Base-by-base conservation (phyloP, 169 alveolate genomes). In the Plasmodium sp. region DNA sequence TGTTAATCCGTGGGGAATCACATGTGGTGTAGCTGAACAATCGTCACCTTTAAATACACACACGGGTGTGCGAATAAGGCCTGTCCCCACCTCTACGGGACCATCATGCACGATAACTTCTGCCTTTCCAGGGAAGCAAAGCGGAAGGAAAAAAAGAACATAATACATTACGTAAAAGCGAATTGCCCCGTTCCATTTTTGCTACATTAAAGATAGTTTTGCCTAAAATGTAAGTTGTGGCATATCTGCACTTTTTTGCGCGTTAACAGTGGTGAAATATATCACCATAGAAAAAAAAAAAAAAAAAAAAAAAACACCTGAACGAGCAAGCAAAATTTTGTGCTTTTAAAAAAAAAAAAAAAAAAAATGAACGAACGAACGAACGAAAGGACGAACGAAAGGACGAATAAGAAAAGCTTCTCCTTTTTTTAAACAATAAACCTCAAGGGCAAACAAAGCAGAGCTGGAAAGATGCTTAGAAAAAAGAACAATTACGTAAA, bases 221-320 rank as follows among this genome's bases (percentile, higher is more conserved):
- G 56, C 77, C 39, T 67, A 43, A 45, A 80, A 43, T 43, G 41
- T 22, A 41, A 33, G 36, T 80, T 80, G 74, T 43, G 14, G 71
- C 16, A 45, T 33, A 41, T 18, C 12, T 62, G 56, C 36, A 67
- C 33, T 67, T 22, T 27, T 67, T 6, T 27, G 34, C 56, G n/a
- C 48, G 56, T 34, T 80, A 80, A 27, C 12, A 27, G 16, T 33
- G 71, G n/a, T 80, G 10, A 80, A 43, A n/a, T 16, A 39, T 80
- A 43, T 80, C 56, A 14, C 48, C 71, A 39, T 79, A 39, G 9
- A 80, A 45, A 80, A 80, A 80, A 80, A 80, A 41, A 79, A 79
- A 77, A 77, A 79, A 79, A 79, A 41, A 79, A 43, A 80, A 80
- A n/a, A n/a, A 80, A 80, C 48, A 80, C 51, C 27, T 43, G 56